Evolutionary conservation across 2,329 filamentous ascomycete species (phyloP).

Genomic region (Ophiostoma montium): DNA sequence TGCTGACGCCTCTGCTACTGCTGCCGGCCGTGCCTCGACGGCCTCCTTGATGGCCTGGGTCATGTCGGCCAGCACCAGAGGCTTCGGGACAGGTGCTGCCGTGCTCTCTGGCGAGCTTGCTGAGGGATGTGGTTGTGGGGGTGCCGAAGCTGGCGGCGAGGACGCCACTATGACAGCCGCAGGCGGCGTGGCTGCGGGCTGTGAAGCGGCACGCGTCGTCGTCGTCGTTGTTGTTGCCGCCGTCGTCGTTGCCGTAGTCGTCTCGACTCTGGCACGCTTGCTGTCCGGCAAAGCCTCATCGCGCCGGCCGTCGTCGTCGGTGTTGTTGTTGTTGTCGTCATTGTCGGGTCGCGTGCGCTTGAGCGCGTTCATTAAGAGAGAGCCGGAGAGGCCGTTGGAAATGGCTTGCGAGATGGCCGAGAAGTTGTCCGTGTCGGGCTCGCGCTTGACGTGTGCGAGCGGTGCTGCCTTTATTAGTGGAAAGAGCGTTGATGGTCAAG

Average conservation of each 20-base stretch:
- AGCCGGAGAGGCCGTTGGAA: slow-evolving; percentile 5
- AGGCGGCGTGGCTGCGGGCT: background rate
- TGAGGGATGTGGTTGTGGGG: background rate
- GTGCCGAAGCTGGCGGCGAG: background rate
- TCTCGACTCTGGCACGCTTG: slow-evolving; percentile 17
- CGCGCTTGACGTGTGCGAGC: background rate
- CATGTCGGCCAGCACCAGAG: background rate
- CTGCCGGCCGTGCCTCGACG: background rate
- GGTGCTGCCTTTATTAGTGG: background rate
- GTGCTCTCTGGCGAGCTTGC: background rate
- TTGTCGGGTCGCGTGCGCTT: slow-evolving; percentile 17
- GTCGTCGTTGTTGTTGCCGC: too few relatives aligned
- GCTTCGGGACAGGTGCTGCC: background rate
- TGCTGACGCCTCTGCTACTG: too few relatives aligned
- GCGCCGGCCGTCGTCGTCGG: too few relatives aligned
- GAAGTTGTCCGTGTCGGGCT: background rate
- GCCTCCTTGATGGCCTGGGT: background rate
- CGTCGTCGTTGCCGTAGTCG: too few relatives aligned
- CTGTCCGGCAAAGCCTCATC: slow-evolving; percentile 1
- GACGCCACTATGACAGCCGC: background rate
- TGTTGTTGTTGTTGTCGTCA: background rate
- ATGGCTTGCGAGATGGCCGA: background rate
- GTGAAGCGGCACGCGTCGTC: background rate
- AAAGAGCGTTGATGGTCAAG: too few relatives aligned
- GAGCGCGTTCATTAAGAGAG: slow-evolving; percentile 10